Evolutionary conservation across 345 rosid species (phyloP).

Genomic region (Diplotaxis tenuifolia): DNA sequence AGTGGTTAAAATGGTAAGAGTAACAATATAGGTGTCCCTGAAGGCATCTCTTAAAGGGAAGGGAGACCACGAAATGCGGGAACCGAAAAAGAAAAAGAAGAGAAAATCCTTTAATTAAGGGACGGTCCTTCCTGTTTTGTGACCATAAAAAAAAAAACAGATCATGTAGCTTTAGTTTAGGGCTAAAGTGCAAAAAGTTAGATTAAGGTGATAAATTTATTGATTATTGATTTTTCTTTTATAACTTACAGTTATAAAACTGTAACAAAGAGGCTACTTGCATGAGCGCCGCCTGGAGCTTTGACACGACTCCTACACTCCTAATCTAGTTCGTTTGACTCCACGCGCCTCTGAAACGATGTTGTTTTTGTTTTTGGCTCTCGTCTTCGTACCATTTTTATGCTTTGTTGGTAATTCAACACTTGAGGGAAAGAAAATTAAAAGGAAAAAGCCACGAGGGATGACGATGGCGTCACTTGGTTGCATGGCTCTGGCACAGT

Average conservation of each 20-base stretch:
- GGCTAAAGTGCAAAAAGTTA: not conserved
- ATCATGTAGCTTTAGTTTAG: too few species aligned
- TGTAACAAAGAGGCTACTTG: not conserved
- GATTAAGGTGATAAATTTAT: not conserved
- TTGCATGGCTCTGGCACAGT: not conserved
- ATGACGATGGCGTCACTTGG: not conserved
- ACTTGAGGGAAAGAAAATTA: not conserved
- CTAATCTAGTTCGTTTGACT: not conserved
- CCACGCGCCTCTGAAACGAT: not conserved
- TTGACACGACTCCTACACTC: not conserved
- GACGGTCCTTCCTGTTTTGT: too few species aligned
- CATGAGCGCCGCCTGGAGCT: constrained; percentile 33
- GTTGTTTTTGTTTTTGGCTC: not conserved
- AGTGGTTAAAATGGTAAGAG: not conserved
- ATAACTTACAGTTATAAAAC: not conserved
- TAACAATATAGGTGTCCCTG: too few species aligned
- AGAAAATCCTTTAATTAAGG: too few species aligned
- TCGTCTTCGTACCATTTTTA: not conserved
- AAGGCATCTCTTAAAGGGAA: too few species aligned
- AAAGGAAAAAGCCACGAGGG: not conserved
- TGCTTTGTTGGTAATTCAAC: not conserved
- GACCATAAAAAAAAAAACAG: too few species aligned
- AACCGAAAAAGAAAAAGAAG: too few species aligned
- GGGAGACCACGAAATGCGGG: too few species aligned
- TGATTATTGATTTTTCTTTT: not conserved